These are phyloP conservation scores for Malus sieversii DNA, from an alignment of 306 rosid species.

Conservation along the genomic window DNA sequence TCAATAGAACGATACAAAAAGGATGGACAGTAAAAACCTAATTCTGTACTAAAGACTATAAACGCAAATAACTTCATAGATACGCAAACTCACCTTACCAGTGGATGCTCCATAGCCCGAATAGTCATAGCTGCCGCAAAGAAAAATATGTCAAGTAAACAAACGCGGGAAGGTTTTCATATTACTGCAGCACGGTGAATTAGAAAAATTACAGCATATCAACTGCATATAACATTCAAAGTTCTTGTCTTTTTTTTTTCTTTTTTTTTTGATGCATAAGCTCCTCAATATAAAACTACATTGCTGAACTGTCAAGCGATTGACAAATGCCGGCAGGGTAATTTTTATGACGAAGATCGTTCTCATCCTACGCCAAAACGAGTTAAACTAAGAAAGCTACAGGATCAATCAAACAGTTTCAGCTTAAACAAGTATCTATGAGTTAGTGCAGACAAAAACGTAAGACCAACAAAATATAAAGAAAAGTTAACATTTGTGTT, in stretches of 20 bases:
- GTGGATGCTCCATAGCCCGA: constrained; percentile 94
- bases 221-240: background rate
- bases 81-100: constrained; percentile 71
- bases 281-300: background rate
- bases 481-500: background rate
- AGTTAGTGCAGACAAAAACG: background rate
- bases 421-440: background rate
- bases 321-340: background rate
- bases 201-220: background rate
- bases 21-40: background rate
- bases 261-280: no score
- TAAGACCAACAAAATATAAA: background rate
- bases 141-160: constrained; percentile 20
- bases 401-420: background rate
- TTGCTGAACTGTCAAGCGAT: background rate
- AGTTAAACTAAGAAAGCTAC: background rate
- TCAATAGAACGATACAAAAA: background rate
- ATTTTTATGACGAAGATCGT: background rate
- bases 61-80: background rate
- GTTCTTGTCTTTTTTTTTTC: background rate
- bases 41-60: background rate
- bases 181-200: background rate
- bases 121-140: constrained; percentile 79
- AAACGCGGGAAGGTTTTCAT: background rate
- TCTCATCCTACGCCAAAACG: background rate